Conservation (phyloP, 2,329 filamentous ascomycete species). For the Pseudocercospora cruenta region DNA sequence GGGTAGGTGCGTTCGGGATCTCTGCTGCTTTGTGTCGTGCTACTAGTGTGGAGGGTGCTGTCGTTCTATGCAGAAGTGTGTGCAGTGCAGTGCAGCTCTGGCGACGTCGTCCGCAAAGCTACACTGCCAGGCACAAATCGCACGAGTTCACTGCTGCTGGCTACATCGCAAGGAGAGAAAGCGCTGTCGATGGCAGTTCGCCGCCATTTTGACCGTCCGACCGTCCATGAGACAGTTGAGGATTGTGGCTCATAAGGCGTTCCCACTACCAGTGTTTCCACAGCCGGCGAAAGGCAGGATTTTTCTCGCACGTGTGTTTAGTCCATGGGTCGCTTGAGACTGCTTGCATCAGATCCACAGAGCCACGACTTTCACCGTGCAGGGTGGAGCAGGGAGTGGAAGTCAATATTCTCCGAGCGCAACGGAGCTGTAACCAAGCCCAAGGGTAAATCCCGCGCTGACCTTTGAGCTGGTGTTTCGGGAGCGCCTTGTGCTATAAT, state of each 20-base stretch:
- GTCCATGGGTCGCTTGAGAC: not conserved
- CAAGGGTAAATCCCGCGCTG: conserved; percentile 1
- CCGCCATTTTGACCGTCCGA: not conserved
- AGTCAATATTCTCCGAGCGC: conserved; percentile 1
- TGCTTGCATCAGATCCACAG: not conserved
- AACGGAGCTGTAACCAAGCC: not conserved
- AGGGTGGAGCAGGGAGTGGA: not conserved
- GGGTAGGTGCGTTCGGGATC: not conserved
- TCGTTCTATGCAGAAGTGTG: not conserved
- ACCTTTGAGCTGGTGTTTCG: not conserved
- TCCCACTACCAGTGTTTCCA: not conserved
- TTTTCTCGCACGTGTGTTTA: not conserved
- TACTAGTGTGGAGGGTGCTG: not conserved
- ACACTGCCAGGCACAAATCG: too few species aligned
- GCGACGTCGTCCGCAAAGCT: too few species aligned
- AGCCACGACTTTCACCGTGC: not conserved
- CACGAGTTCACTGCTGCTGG: too few species aligned
- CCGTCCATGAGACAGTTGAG: not conserved
- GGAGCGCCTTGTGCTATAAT: not conserved
- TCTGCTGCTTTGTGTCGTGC: conserved; percentile 2
- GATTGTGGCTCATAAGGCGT: conserved; percentile 1
- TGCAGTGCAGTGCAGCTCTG: not conserved
- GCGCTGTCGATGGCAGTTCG: too few species aligned
- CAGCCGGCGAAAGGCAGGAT: not conserved
- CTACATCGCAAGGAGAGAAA: too few species aligned